Percentiles rank a stretch among this genome's conserved stretches.
These are phyloP conservation scores for Pichia deserticola DNA, from an alignment of 805 yeast genomes.

Conservation along the genomic window DNA sequence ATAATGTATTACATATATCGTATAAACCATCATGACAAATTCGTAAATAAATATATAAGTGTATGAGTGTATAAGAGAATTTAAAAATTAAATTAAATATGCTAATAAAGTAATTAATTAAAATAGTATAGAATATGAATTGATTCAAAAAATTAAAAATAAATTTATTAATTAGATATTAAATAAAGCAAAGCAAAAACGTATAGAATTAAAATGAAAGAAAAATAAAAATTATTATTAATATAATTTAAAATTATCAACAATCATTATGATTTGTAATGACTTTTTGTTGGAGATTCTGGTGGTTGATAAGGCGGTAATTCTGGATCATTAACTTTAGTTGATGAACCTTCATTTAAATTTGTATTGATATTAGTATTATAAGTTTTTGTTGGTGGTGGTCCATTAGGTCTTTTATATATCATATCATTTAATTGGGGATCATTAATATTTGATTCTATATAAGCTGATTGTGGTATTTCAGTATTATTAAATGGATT, in stretches of 20 bases:
- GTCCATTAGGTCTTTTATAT: conserved; percentile 1
- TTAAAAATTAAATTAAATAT: too few relatives aligned
- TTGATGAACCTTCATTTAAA: conserved; percentile 52
- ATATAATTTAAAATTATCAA: too few relatives aligned
- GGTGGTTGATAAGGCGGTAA: conserved; percentile 1
- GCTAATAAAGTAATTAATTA: too few relatives aligned
- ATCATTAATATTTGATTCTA: background rate
- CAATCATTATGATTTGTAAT: background rate
- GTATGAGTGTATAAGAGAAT: too few relatives aligned
- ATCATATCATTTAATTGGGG: conserved; percentile 1
- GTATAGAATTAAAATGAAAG: too few relatives aligned
- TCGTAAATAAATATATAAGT: too few relatives aligned
- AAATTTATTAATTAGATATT: background rate
- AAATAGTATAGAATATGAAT: too few relatives aligned
- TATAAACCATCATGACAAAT: too few relatives aligned
- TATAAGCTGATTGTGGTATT: background rate
- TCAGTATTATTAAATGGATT: background rate
- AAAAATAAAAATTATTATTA: background rate
- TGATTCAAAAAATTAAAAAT: background rate
- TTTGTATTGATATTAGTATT: conserved; percentile 25
- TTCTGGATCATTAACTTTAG: background rate
- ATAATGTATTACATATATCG: too few relatives aligned
- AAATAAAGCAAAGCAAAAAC: too few relatives aligned
- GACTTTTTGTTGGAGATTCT: background rate
- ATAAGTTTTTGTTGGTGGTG: conserved; percentile 4